Base-by-base conservation (phyloP, 2,329 filamentous ascomycete species). In the Xylariaceae sp. region DNA sequence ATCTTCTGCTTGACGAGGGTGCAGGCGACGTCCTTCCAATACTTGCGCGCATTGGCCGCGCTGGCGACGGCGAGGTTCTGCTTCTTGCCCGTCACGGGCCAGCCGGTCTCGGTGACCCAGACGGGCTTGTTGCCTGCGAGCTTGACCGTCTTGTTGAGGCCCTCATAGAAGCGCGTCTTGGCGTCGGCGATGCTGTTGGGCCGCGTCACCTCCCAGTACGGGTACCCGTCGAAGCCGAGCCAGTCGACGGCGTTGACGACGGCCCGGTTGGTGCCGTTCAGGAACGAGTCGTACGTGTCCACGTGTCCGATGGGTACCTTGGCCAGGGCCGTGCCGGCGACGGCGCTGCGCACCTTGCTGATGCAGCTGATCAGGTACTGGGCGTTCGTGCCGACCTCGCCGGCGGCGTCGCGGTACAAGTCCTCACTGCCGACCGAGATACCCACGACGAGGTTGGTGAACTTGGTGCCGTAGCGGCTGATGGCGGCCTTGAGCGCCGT, bases 61-160 rank as follows among this genome's bases (percentile, higher is more conserved):
- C 55, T 67, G 19, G 75, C 54, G 13, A 73, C 64, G 35, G 71
- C 71, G 40, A 60, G 48, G 37, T 65, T 66, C 41, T 61, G 57
- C 21, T 60, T 67, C 14, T 62, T 50, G 19, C 75, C 75, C 14
- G 56, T 53, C n/a, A 68, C 64, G 26, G 75, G 74, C 73, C 73
- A 78, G 39, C 74, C 74, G 14, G 71, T 75, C 63, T 78, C 73
- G 7, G 70, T 73, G 29, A 74, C 78, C 62, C 90, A 94, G 17
- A 97, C 54, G 38, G 54, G 54, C 39, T 54, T 54, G 26, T 38
- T 47, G 23, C 40, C 88, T 1, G 88, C 79, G 42, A 82, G 68
- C 21, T 61, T 62, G 31, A 59, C 34, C 5, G 60, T 61, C 49
- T 60, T 56, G 46, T 58, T 51, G 43, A 53, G 52, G 5, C 55